A percentile compares a stretch with the other conserved stretches of the same genome.
phyloP scores from a whole-genome alignment of 78 protist genomes.

The Cavenderia fasciculata region DNA sequence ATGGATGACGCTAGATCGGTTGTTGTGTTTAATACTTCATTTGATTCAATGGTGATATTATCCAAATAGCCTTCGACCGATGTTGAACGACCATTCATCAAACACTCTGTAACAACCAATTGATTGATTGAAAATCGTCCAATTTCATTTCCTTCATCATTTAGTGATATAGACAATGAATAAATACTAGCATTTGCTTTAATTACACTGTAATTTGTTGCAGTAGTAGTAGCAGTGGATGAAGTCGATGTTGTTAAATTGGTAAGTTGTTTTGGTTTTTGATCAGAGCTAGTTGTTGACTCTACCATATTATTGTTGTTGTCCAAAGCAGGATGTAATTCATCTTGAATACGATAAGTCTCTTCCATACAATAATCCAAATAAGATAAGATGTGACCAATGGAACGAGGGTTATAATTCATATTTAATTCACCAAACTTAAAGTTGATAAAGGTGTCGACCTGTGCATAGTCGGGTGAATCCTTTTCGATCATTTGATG shows the following conservation, averaged over 20 bases:
- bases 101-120: constrained; percentile 37
- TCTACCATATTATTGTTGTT: background rate
- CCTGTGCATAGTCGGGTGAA: constrained; percentile 31
- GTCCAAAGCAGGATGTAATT: background rate
- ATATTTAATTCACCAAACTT: constrained; percentile 63
- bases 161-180: constrained; percentile 58
- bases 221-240: background rate
- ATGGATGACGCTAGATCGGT: no score
- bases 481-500: constrained; percentile 35
- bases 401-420: constrained; percentile 62
- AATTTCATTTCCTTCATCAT: constrained; percentile 39
- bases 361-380: constrained; percentile 69
- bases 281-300: background rate
- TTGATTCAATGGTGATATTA: constrained; percentile 37
- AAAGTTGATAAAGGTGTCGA: constrained; percentile 34
- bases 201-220: background rate
- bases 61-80: constrained; percentile 35
- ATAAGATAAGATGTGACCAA: constrained; percentile 27
- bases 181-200: constrained; percentile 54
- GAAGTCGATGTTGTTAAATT: background rate
- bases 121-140: constrained; percentile 51
- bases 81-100: constrained; percentile 33
- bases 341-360: constrained; percentile 43
- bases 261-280: background rate
- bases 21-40: no score